Conservation (phyloP, 2,329 filamentous ascomycete genomes). For the Neonectria magnoliae region DNA sequence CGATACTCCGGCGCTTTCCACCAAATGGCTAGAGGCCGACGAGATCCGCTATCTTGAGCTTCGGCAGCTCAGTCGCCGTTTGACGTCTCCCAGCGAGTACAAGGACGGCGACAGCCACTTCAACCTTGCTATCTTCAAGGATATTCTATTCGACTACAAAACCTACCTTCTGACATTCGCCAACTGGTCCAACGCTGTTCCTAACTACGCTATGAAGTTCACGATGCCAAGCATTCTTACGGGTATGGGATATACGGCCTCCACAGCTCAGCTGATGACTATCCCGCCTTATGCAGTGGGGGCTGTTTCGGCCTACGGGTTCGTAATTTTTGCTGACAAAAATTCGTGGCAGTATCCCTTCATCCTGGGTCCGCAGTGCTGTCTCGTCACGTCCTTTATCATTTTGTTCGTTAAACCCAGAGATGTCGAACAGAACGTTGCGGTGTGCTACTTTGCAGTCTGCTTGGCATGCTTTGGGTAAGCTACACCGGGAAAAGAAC, state of each 20-base stretch:
- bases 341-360: constrained; percentile 53
- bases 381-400: constrained; percentile 48
- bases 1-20: constrained; percentile 51
- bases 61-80: constrained; percentile 46
- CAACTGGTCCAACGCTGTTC: constrained; percentile 54
- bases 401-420: constrained; percentile 50
- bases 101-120: constrained; percentile 44
- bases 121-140: constrained; percentile 46
- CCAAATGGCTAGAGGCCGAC: constrained; percentile 50
- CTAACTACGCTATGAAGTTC: constrained; percentile 48
- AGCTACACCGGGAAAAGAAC: background rate
- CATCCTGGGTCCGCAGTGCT: constrained; percentile 47
- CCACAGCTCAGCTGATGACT: constrained; percentile 46
- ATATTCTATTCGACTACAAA: constrained; percentile 59
- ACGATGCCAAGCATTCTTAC: constrained; percentile 52
- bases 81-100: constrained; percentile 35
- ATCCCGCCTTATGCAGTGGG: constrained; percentile 51
- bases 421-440: constrained; percentile 52
- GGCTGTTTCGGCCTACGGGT: constrained; percentile 45
- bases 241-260: constrained; percentile 52
- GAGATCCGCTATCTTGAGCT: constrained; percentile 54
- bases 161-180: constrained; percentile 54
- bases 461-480: constrained; percentile 51
- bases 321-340: constrained; percentile 50
- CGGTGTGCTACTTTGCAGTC: constrained; percentile 55